Evolutionary conservation across 2,329 filamentous ascomycete genomes (phyloP), one percentile per base, ranked within the genome.

Genomic region (Paraphaeosphaeria minitans): DNA sequence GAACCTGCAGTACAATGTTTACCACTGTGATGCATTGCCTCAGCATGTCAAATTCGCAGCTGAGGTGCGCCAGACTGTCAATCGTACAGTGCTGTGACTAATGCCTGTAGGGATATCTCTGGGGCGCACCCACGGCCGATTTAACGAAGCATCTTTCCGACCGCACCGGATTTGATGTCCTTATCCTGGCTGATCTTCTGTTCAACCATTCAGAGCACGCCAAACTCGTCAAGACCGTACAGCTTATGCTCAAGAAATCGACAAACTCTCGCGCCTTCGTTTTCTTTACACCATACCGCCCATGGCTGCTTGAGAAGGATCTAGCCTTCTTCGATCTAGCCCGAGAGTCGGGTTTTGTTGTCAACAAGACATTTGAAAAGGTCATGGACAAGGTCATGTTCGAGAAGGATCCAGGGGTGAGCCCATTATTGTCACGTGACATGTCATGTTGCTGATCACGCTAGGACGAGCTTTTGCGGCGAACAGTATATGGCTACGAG

Each of bases 261-360:
- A 68, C 75, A 3, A 80, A 80, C 1, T 86, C 89, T 50, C 83
- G 83, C 55, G 92, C 93, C 2, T 85, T 93, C 68, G 93, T 97
- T 8, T 96, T 97, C 76, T 98, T 97, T 80, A 96, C 93, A 0
- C 93, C 92, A 21, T 97, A 98, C 78, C 84, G 95, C 62, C 93
- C 94, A 1, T 97, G 93, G 93, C 81, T 97, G 71, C 83, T 90
- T 68, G 85, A 93, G 62, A 90, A 92, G 76, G 95, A 97, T 70
- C 82, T 96, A 74, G 85, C 84, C 4, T 97, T 97, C 80, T 97
- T 97, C 72, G 90, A 93, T 50, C 71, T 93, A 57, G 91, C 89
- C 4, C 82, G 85, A 59, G 84, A 85, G 53, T 83, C 81, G 50
- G 93, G 92, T 0, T 90, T 97, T 60, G 78, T 78, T 16, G 93